Conservation (phyloP, 192 early-diverging fungal species). For the Obelidium mucronatum region DNA sequence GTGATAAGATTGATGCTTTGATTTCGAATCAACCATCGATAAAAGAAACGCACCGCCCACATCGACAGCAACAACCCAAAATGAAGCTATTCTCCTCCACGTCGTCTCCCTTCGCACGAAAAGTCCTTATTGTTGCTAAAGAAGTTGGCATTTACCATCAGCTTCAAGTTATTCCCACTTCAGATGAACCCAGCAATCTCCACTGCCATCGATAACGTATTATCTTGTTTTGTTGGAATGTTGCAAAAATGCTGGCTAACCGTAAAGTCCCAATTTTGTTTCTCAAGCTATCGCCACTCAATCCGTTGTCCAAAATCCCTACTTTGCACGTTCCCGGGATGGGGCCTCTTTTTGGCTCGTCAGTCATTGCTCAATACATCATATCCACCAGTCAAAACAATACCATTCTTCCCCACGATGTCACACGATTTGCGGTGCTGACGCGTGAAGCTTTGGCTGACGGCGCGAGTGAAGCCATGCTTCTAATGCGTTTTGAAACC, state of each 20-base stretch:
- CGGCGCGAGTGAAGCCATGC: slow-evolving; percentile 15
- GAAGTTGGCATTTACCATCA: slow-evolving; percentile 23
- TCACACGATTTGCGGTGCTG: not conserved
- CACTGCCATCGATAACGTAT: not conserved
- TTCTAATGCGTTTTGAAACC: slow-evolving; percentile 14
- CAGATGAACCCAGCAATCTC: slow-evolving; percentile 15
- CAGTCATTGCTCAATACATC: slow-evolving; percentile 24
- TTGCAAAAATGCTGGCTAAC: not conserved
- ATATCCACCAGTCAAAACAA: not conserved
- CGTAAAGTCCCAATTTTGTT: too few relatives aligned
- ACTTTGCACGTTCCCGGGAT: slow-evolving; percentile 24
- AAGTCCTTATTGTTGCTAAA: slow-evolving; percentile 33
- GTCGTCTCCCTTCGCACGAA: slow-evolving; percentile 33
- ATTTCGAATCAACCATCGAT: too few relatives aligned
- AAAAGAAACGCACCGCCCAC: too few relatives aligned
- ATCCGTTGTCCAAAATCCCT: slow-evolving; percentile 40
- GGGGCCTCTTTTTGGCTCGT: slow-evolving; percentile 23
- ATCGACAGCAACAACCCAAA: not conserved
- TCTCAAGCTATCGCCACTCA: slow-evolving; percentile 6
- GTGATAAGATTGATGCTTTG: too few relatives aligned
- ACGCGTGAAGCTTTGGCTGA: slow-evolving; percentile 28
- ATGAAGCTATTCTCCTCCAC: slow-evolving; percentile 36
- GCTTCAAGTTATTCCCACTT: slow-evolving; percentile 7
- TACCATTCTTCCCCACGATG: slow-evolving; percentile 13
- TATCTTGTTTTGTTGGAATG: not conserved